Evolutionary conservation across 2,329 filamentous ascomycete genomes (phyloP), one percentile per base, ranked within the genome.

Genomic region (Drechmeria coniospora): DNA sequence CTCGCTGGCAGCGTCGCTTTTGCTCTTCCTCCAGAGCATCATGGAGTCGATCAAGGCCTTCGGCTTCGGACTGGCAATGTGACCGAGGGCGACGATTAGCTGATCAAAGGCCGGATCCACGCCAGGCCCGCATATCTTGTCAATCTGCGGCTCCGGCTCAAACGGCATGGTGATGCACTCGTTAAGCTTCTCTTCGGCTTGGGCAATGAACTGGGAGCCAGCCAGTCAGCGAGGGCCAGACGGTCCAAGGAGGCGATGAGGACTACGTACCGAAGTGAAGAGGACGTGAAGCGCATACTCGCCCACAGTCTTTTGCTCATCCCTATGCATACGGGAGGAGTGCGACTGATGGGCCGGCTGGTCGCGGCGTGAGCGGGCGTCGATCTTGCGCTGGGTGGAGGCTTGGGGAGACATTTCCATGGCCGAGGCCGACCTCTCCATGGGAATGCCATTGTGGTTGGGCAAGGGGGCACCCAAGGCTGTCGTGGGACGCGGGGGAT

Each of bases 201-300:
- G 81, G 11, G 80, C 79, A 46, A 95, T 90, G 55, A 98, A 98
- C 66, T 80, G 27, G 15, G 20, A 24, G 36, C 45, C 20, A 45
- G 38, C 29, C 1, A 20, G 10, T n/a, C 7, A 8, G 6, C 12
- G 5, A 19, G 8, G 15, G 8, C 15, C 6, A 3, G 9, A 5
- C 10, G 14, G 11, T 16, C 8, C 19, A 18, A 21, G 15, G 11
- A 3, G 21, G 15, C 21, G 12, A 27, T 22, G 11, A 8, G 6
- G 29, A 32, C 25, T 30, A 60, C 70, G 53, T 51, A 82, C 77
- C 35, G 86, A 84, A 39, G 90, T 95, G 54, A 95, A 94, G 23
- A 98, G 62, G 42, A 95, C 87, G 54, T 95, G 87, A 34, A 98
- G 62, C 13, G 90, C 90, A 67, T 93, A 95, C 60, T 98, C 90